phyloP scores from a whole-genome alignment of 208 protist genomes.

The Histomonas meleagridis region DNA sequence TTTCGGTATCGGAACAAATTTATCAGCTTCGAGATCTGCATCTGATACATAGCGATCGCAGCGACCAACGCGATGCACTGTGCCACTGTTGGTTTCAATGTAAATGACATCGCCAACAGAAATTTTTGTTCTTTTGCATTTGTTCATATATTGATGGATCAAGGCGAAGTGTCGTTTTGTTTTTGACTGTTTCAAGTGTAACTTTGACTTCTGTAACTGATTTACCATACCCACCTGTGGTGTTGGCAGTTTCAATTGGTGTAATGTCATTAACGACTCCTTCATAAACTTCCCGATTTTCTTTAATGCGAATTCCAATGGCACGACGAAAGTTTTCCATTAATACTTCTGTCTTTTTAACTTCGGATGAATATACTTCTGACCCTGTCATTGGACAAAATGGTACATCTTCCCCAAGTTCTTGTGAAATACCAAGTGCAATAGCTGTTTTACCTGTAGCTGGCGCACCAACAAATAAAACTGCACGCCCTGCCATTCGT shows the following conservation, averaged over 20 bases:
- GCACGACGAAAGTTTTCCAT: constrained; percentile 98
- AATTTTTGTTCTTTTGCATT: constrained; percentile 89
- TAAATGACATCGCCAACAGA: constrained; percentile 98
- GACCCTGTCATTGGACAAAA: constrained; percentile 93
- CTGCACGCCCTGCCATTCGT: constrained; percentile 96
- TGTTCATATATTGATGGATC: constrained; percentile 95
- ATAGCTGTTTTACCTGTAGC: constrained; percentile 92
- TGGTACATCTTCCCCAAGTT: constrained; percentile 96
- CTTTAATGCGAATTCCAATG: constrained; percentile 97
- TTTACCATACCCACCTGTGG: constrained; percentile 71
- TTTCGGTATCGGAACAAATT: constrained; percentile 99
- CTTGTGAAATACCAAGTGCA: constrained; percentile 84
- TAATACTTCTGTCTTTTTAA: constrained; percentile 98
- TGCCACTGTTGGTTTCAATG: constrained; percentile 83
- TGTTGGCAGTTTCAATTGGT: constrained; percentile 80
- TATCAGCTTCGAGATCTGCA: constrained; percentile 73
- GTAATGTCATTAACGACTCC: constrained; percentile 86
- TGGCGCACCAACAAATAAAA: constrained; percentile 89
- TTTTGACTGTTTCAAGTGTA: constrained; percentile 89
- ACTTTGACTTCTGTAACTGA: constrained; percentile 92
- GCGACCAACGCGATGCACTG: constrained; percentile 76
- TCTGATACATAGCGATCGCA: constrained; percentile 57
- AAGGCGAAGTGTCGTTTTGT: constrained; percentile 90
- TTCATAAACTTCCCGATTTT: constrained; percentile 94
- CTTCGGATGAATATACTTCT: constrained; percentile 97